Percentiles rank a stretch among this genome's conserved stretches.
Conservation (phyloP, 768 basidiomycete species). For the Boletus pseudo-olivaceus region DNA sequence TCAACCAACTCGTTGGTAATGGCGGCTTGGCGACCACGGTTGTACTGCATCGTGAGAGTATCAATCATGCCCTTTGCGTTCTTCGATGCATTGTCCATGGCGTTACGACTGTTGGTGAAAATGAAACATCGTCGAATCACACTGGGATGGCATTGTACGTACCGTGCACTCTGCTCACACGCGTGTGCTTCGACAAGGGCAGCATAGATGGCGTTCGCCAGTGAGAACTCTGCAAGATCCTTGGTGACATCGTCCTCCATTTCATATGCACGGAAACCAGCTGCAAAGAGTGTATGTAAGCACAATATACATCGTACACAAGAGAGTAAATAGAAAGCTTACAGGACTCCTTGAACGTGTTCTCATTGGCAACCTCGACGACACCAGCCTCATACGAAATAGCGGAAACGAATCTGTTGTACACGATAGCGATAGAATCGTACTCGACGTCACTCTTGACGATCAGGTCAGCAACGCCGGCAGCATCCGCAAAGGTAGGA, state of each 20-base stretch:
- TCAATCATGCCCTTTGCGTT: slow-evolving; percentile 95
- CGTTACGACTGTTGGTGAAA: slow-evolving; percentile 62
- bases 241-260: slow-evolving; percentile 95
- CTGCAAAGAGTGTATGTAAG: slow-evolving; percentile 33
- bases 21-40: slow-evolving; percentile 96
- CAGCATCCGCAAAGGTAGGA: slow-evolving; percentile 95
- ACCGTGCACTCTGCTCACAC: slow-evolving; percentile 91
- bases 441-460: slow-evolving; percentile 80
- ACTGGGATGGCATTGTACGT: slow-evolving; percentile 13
- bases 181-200: slow-evolving; percentile 94
- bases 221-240: slow-evolving; percentile 91
- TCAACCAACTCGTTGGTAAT: slow-evolving; percentile 96
- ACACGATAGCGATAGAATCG: slow-evolving; percentile 77
- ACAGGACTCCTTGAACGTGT: slow-evolving; percentile 79
- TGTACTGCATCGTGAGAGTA: slow-evolving; percentile 89
- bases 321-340: slow-evolving; percentile 29
- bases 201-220: slow-evolving; percentile 95
- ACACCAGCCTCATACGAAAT: slow-evolving; percentile 82
- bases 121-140: background rate
- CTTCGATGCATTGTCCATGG: slow-evolving; percentile 99
- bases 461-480: slow-evolving; percentile 90
- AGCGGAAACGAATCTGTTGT: slow-evolving; percentile 86
- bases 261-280: slow-evolving; percentile 93
- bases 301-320: background rate
- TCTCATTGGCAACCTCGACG: slow-evolving; percentile 78